These are phyloP conservation scores for Citrus medica DNA, from an alignment of 345 rosid genomes.

Conservation along the genomic window DNA sequence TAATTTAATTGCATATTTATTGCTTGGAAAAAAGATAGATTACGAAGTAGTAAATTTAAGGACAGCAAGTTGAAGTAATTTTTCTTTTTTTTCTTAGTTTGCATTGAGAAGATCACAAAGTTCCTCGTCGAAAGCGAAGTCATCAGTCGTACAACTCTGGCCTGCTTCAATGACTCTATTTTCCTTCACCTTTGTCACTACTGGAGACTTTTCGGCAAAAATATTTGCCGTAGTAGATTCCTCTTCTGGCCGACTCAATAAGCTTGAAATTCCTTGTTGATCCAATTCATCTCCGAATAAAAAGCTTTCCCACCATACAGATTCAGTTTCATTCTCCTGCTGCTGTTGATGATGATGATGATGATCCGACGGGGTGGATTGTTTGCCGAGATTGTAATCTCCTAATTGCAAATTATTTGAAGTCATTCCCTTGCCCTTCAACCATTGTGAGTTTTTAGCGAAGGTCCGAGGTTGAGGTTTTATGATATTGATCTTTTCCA, in stretches of 20 bases:
- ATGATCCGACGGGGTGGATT: not conserved
- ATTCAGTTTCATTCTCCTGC: not conserved
- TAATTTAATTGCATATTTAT: too few relatives aligned
- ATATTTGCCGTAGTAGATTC: not conserved
- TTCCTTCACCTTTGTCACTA: not conserved
- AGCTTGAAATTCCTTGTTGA: not conserved
- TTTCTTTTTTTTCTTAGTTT: not conserved
- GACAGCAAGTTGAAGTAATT: too few relatives aligned
- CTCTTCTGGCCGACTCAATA: not conserved
- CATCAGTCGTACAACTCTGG: not conserved
- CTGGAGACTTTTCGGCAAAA: not conserved
- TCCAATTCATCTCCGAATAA: not conserved
- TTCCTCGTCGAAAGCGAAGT: not conserved
- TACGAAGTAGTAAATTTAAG: too few relatives aligned
- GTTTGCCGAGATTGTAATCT: not conserved
- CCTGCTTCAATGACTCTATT: not conserved
- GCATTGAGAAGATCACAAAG: not conserved
- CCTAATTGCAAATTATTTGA: not conserved
- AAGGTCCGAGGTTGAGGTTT: conserved; percentile 26
- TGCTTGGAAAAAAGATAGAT: too few relatives aligned
- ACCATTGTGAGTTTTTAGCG: not conserved
- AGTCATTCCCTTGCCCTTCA: not conserved
- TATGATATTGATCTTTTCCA: conserved; percentile 7
- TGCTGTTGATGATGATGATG: not conserved
- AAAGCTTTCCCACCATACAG: not conserved